Base-by-base conservation (phyloP, 2,329 filamentous ascomycete genomes). In the Chalaropsis thielavioides region DNA sequence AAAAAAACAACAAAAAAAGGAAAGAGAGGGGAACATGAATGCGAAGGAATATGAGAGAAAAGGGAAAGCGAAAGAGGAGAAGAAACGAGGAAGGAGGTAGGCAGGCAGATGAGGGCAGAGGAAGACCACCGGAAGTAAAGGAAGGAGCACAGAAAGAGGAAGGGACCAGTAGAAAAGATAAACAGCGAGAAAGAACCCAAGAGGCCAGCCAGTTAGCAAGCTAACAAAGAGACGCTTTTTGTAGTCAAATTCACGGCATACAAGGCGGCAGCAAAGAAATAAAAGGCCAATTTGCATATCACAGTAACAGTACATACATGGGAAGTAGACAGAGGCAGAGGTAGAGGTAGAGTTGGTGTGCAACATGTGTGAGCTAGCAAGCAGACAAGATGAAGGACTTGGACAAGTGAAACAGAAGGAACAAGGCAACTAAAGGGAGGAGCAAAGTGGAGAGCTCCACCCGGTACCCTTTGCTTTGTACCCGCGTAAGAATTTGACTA, bases 1-100 rank as follows among this genome's bases (percentile, higher is more conserved):
- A 58, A 58, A 58, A 58, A 58, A 35, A 58, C 15, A 17, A n/a
- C n/a, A n/a, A n/a, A n/a, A 44, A 13, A 13, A 17, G 10, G 31
- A 35, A 58, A n/a, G 17, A 17, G 27, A 38, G 54, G 31, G 54
- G 54, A 58, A 58, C 54, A 51, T 11, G 11, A 27, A 19, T 3
- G 54, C n/a, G 54, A 58, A 58, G 54, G 54, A 63, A 63, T n/a
- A 56, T 56, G 44, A 24, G 27, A n/a, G 31, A 56, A 63, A 17
- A 63, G 27, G n/a, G 35, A 17, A 56, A 46, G 44, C n/a, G 35
- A 22, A 54, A 35, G 22, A 51, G 31, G 24, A 62, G 19, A 15
- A 13, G 15, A 63, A 27, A 15, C 11, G 44, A 56, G 46, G 54
- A 58, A 35, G 62, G 44, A 40, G 62, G 38, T 11, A 27, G 46